Conservation (phyloP, 306 rosid genomes). For the Chamaecrista fasciculata region DNA sequence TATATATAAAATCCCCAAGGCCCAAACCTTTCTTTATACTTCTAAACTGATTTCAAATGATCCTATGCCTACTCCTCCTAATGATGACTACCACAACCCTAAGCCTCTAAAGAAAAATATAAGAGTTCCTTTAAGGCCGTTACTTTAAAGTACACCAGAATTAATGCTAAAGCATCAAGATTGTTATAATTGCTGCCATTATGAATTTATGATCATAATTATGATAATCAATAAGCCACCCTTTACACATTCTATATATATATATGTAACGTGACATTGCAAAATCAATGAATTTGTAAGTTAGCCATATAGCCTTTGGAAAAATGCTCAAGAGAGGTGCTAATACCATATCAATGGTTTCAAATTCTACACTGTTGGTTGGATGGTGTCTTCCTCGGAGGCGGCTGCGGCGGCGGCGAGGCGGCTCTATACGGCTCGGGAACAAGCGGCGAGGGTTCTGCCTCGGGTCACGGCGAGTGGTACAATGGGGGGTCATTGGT, state of each 20-base stretch:
- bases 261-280: background rate
- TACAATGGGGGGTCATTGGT: conserved; percentile 66
- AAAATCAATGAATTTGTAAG: too few relatives aligned
- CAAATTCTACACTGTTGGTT: conserved; percentile 46
- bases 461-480: conserved; percentile 53
- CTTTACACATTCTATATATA: conserved; percentile 50
- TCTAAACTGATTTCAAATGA: conserved; percentile 22
- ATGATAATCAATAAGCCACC: conserved; percentile 43
- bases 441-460: conserved; percentile 66
- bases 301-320: too few relatives aligned
- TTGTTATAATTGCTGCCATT: conserved; percentile 73
- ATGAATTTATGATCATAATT: conserved; percentile 63
- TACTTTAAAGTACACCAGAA: conserved; percentile 54
- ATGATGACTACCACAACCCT: conserved; percentile 75
- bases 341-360: conserved; percentile 50
- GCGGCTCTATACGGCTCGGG: conserved; percentile 68
- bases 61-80: conserved; percentile 32
- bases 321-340: conserved; percentile 61
- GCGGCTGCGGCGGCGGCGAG: conserved; percentile 56
- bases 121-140: conserved; percentile 25
- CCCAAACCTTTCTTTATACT: background rate
- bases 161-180: conserved; percentile 58
- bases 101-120: conserved; percentile 35
- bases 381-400: conserved; percentile 60
- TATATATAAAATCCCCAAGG: background rate